phyloP scores from a whole-genome alignment of 83 land plant genomes.

The Picea abies region DNA sequence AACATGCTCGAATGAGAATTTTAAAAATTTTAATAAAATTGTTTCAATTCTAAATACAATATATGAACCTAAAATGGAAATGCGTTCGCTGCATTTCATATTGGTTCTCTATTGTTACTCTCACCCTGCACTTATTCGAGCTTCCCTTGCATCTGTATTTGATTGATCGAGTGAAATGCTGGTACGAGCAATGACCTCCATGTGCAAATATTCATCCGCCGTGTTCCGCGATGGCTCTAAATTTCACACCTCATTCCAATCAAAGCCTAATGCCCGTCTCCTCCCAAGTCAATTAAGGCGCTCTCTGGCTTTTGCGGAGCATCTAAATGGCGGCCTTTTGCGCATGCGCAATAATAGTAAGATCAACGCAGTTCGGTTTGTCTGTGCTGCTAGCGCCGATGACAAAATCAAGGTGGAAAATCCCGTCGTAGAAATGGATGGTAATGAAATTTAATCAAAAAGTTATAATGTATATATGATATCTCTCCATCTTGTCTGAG shows the following conservation, averaged over 20 bases:
- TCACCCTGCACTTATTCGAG: too few relatives aligned
- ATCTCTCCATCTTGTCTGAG: neutral
- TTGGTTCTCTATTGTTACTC: too few relatives aligned
- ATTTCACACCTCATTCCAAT: too few relatives aligned
- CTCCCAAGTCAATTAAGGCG: neutral
- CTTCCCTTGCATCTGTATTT: too few relatives aligned
- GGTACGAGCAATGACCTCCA: neutral
- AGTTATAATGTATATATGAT: neutral
- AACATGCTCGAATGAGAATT: too few relatives aligned
- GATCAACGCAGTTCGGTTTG: neutral
- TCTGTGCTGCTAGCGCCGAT: neutral
- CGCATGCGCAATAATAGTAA: neutral
- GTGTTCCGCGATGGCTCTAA: too few relatives aligned
- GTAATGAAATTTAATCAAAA: neutral
- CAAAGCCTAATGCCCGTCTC: neutral
- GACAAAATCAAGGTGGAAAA: constrained; percentile 23
- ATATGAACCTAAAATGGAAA: too few relatives aligned
- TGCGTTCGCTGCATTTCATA: too few relatives aligned
- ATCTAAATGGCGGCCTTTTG: neutral
- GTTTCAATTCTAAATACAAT: too few relatives aligned
- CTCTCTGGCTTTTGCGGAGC: neutral
- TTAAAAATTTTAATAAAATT: too few relatives aligned
- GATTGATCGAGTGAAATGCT: neutral
- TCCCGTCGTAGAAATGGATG: constrained; percentile 20
- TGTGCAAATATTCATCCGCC: neutral